Base-by-base conservation (phyloP, 2,329 filamentous ascomycete genomes). In the Claviceps cyperi region DNA sequence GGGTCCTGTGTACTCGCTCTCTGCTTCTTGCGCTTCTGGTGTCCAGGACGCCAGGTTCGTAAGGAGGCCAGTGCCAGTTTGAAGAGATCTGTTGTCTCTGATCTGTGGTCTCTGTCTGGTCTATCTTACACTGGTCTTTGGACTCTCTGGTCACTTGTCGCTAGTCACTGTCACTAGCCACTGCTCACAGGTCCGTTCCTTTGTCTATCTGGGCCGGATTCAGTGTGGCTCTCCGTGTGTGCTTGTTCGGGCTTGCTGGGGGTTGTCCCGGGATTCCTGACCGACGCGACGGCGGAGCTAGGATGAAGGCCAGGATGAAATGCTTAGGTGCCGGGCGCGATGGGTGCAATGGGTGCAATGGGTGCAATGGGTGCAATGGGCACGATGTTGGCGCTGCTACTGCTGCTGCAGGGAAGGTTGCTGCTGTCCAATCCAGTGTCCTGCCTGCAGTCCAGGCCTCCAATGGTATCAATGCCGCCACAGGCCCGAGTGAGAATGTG, bases 141-240 rank as follows among this genome's bases (percentile, higher is more conserved):
- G 28, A 4, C 9, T 32, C 28, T 32, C 11, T 32, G 28, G 28
- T 11, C 9, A 32, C 28, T 32, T 32, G 28, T 32, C 28, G 28
- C 28, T 32, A 32, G 28, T 32, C 28, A 32, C 28, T 32, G 28
- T 32, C 28, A 32, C 28, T 32, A 32, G 28, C 28, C 28, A 32
- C 28, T 32, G 28, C 28, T 32, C 28, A 32, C 28, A 11, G 28
- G 28, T 32, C 28, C 28, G 28, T 32, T 32, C 9, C 28, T 32
- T 32, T 32, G 28, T 32, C 28, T 32, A 11, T 32, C 28, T 32
- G 28, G 28, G 28, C 28, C 28, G 28, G 28, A 15, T 14, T 28
- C 32, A 43, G 47, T 49, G 40, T 37, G 47, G 48, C 43, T 45
- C 22, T 35, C 48, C 48, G 41, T 40, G 35, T 28, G 48, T 36